These are phyloP conservation scores for Saturnispora sanitii DNA, from an alignment of 805 yeast genomes.

Conservation along the genomic window DNA sequence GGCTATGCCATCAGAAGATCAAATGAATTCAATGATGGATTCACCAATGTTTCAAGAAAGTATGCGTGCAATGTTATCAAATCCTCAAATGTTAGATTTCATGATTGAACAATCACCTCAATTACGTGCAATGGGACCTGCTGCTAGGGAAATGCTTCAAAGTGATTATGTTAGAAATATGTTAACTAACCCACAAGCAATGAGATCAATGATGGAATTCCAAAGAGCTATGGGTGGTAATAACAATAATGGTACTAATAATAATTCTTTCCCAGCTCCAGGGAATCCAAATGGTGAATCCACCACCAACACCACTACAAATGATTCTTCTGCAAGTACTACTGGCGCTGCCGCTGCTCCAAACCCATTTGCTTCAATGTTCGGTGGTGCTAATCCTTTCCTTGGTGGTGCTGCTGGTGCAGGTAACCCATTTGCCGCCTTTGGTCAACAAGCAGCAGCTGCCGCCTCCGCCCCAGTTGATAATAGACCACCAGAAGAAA, in stretches of 20 bases:
- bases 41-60: slow-evolving; percentile 75
- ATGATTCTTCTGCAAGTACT: slow-evolving; percentile 12
- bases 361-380: slow-evolving; percentile 37
- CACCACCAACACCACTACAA: slow-evolving; percentile 15
- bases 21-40: slow-evolving; percentile 63
- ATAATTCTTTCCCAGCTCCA: slow-evolving; percentile 38
- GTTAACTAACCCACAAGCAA: slow-evolving; percentile 74
- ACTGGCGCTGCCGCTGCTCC: slow-evolving; percentile 28
- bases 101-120: slow-evolving; percentile 79
- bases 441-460: slow-evolving; percentile 29
- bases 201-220: slow-evolving; percentile 75
- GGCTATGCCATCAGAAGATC: slow-evolving; percentile 70
- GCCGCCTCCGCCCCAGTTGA: slow-evolving; percentile 55
- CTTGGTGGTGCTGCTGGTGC: slow-evolving; percentile 17
- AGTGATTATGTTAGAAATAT: slow-evolving; percentile 73
- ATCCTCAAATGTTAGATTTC: slow-evolving; percentile 82
- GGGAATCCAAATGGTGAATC: slow-evolving; percentile 26
- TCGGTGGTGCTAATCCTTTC: slow-evolving; percentile 13
- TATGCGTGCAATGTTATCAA: slow-evolving; percentile 70
- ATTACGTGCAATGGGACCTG: slow-evolving; percentile 79
- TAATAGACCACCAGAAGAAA: slow-evolving; percentile 70
- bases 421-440: slow-evolving; percentile 17
- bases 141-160: slow-evolving; percentile 76
- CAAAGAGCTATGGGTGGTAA: slow-evolving; percentile 42
- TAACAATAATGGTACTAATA: slow-evolving; percentile 17